Percentiles rank a stretch among this genome's conserved stretches.
These are phyloP conservation scores for Prunus armeniaca DNA, from an alignment of 306 rosid species.

Conservation along the genomic window DNA sequence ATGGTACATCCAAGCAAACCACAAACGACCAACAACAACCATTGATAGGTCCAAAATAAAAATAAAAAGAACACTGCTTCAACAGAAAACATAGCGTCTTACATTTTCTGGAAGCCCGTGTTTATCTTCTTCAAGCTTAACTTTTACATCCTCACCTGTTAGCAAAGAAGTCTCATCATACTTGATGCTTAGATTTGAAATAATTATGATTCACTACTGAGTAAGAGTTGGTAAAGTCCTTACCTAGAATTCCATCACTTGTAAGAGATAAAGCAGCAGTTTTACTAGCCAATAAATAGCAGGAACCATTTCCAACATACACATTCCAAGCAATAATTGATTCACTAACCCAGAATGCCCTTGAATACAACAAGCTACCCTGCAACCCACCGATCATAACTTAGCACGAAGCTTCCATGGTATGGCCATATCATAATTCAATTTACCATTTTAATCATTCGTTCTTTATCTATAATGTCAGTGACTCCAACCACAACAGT, in stretches of 20 bases:
- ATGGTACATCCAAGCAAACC: not conserved
- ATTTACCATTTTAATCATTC: not conserved
- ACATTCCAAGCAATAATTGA: slow-evolving; percentile 79
- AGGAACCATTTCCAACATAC: slow-evolving; percentile 47
- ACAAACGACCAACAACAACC: slow-evolving; percentile 4
- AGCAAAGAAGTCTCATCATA: slow-evolving; percentile 18
- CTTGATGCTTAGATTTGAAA: not conserved
- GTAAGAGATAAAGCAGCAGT: slow-evolving; percentile 50
- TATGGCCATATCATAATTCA: not conserved
- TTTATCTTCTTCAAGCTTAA: slow-evolving; percentile 66
- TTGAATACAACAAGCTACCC: slow-evolving; percentile 52
- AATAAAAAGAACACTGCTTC: not conserved
- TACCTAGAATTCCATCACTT: slow-evolving; percentile 58
- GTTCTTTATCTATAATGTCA: not conserved
- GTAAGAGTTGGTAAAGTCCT: not conserved
- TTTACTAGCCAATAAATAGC: slow-evolving; percentile 60
- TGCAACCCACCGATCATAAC: slow-evolving; percentile 36
- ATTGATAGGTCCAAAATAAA: not conserved
- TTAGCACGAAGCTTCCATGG: not conserved
- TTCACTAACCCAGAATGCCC: slow-evolving; percentile 76
- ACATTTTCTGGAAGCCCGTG: slow-evolving; percentile 67
- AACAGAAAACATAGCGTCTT: not conserved
- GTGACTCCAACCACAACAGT: not conserved
- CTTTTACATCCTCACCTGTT: slow-evolving; percentile 72
- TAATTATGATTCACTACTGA: not conserved